Base-by-base conservation (phyloP, 768 basidiomycete genomes). In the Pulveroboletus sp. region DNA sequence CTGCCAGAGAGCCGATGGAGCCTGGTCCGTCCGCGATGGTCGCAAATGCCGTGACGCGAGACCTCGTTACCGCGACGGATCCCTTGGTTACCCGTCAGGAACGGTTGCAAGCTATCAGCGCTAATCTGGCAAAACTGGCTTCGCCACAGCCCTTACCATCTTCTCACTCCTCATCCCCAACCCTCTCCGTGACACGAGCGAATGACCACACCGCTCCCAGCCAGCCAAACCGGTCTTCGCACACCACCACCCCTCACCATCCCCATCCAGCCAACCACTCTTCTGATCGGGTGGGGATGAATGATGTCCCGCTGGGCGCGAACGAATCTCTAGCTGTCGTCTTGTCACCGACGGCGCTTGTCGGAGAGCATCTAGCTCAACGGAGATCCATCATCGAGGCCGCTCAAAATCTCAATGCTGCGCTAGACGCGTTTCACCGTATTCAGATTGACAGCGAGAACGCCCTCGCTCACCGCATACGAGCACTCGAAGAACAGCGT, bases 381-480 rank as follows among this genome's bases (percentile, higher is more conserved):
- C 30, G 17, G 24, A 40, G 32, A 12, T 41, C 13, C 22, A 29
- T 68, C 30, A 11, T 45, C 2, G 54, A 57, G 30, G 53, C 55
- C 7, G 9, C 51, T 4, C 54, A 63, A 30, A 53, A 37, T 3
- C n/a, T 67, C 1, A 32, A 35, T 3, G 40, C 49, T 4, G 42
- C 34, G 12, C 19, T 62, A 20, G 32, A 48, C 6, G 30, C 32
- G 27, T 50, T 42, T 19, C 54, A 51, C 12, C 47, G 40, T 37
- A 32, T 51, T 13, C 64, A 61, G 7, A 8, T 43, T 13, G 61
- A 64, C 5, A 41, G 27, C 6, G 57, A 65, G 24, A 49, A 50
- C 20, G 43, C 49, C 9, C 45, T 68, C 5, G 43, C 35, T 17
- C 42, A 38, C 5, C 55, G 45, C 14, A 31, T 48, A 16, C 53